Evolutionary conservation across 441 rosid species (phyloP).

Genomic region (Kokia cookei): DNA sequence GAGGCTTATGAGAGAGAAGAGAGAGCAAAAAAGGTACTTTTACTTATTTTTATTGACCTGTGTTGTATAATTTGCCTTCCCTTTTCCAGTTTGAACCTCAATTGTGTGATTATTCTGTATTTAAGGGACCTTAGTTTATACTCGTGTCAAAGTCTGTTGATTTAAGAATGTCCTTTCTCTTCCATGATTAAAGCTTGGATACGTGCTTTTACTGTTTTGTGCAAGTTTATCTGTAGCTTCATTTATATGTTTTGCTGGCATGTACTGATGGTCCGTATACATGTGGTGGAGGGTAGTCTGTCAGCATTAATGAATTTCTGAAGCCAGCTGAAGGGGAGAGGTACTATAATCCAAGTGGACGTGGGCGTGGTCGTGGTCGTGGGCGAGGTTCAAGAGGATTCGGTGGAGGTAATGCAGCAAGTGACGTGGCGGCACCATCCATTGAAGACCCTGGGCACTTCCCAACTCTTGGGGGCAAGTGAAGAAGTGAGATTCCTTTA

Average conservation of each 20-base stretch:
- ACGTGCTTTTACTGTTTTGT: not conserved
- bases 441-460: slow-evolving; percentile 65
- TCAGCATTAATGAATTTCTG: slow-evolving; percentile 33
- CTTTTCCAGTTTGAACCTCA: not conserved
- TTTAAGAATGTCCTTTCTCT: not conserved
- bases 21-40: slow-evolving; percentile 55
- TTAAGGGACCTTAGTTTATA: not conserved
- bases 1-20: slow-evolving; percentile 70
- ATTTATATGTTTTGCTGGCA: not conserved
- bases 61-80: not conserved
- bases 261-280: not conserved
- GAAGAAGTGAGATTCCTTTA: slow-evolving; percentile 27
- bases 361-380: slow-evolving; percentile 59
- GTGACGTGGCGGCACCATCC: slow-evolving; percentile 40
- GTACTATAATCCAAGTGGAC: slow-evolving; percentile 11
- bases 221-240: not conserved
- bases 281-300: slow-evolving; percentile 26
- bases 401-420: slow-evolving; percentile 15
- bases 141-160: not conserved
- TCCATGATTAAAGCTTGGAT: not conserved
- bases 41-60: not conserved
- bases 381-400: slow-evolving; percentile 54
- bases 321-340: not conserved
- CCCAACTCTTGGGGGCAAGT: slow-evolving; percentile 54
- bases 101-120: not conserved